phyloP scores from a whole-genome alignment of 2,329 filamentous ascomycete species.

The Akanthomyces uredinophilus region DNA sequence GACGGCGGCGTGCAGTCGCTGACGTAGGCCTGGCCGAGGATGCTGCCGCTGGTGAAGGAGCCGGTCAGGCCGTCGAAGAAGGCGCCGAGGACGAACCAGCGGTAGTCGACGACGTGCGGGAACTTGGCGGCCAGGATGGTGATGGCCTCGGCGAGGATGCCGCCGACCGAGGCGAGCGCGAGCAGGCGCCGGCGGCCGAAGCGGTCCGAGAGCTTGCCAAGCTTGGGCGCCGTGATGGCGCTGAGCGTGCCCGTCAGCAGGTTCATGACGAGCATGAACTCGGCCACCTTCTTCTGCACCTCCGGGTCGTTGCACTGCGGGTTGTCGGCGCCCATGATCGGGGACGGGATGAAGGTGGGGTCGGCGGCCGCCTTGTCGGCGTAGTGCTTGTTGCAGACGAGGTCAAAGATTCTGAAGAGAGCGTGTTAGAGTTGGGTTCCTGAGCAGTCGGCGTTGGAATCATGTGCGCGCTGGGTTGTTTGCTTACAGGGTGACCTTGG shows the following conservation, averaged over 20 bases:
- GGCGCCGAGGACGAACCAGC: conserved; percentile 72
- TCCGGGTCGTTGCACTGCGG: conserved; percentile 74
- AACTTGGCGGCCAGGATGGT: conserved; percentile 74
- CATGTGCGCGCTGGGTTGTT: not conserved
- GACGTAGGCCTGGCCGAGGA: conserved; percentile 78
- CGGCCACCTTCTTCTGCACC: conserved; percentile 70
- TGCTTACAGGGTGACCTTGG: conserved; percentile 72
- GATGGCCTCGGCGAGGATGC: conserved; percentile 67
- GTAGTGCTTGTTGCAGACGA: conserved; percentile 82
- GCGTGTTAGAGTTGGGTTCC: not conserved
- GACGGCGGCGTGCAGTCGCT: conserved; percentile 82
- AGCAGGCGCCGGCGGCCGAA: conserved; percentile 75
- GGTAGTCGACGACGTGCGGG: conserved; percentile 67
- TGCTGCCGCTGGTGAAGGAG: conserved; percentile 77
- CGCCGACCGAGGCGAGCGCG: conserved; percentile 67
- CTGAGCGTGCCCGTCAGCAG: conserved; percentile 72
- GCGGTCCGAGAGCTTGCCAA: conserved; percentile 82
- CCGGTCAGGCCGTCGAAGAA: conserved; percentile 79
- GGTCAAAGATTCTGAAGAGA: conserved; percentile 57
- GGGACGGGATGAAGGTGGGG: conserved; percentile 55
- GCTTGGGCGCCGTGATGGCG: conserved; percentile 73
- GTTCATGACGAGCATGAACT: conserved; percentile 71
- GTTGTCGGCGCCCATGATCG: conserved; percentile 64
- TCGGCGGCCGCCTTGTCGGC: conserved; percentile 57
- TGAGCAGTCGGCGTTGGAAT: not conserved